phyloP scores from a whole-genome alignment of 2,329 filamentous ascomycete species.

The Grosmannia huntii region DNA sequence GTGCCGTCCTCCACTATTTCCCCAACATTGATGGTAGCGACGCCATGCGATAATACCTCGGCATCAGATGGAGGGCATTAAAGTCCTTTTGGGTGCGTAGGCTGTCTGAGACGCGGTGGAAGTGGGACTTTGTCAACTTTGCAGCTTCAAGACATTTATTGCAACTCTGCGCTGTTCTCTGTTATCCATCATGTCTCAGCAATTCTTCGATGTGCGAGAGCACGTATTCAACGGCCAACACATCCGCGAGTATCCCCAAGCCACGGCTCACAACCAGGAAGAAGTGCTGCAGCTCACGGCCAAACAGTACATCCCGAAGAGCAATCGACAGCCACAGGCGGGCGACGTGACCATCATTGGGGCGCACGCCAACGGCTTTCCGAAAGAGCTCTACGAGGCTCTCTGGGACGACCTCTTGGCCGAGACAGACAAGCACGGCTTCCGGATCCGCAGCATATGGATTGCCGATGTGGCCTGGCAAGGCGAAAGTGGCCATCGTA shows the following conservation, averaged over 20 bases:
- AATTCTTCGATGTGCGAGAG: conserved; percentile 52
- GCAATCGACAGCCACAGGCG: conserved; percentile 52
- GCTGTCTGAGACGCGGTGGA: no score
- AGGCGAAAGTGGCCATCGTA: conserved; percentile 65
- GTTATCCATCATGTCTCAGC: conserved; percentile 9
- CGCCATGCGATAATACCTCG: neutral
- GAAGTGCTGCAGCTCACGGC: conserved; percentile 61
- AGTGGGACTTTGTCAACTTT: no score
- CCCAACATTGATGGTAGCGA: neutral
- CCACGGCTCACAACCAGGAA: conserved; percentile 60
- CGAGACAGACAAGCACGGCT: conserved; percentile 40
- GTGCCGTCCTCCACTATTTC: neutral
- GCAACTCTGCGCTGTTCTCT: neutral
- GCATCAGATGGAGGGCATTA: neutral
- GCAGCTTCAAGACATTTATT: no score
- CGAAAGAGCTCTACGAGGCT: conserved; percentile 90
- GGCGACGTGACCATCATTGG: conserved; percentile 78
- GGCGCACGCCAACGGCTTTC: conserved; percentile 84
- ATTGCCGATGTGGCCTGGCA: conserved; percentile 83
- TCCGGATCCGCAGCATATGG: conserved; percentile 72
- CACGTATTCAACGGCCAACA: conserved; percentile 64
- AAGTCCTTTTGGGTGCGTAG: neutral
- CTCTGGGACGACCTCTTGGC: conserved; percentile 73
- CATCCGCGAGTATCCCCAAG: conserved; percentile 68
- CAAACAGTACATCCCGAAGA: conserved; percentile 76